These are phyloP conservation scores for Debaryomycetaceae sp. DNA, from an alignment of 1,139 yeast genomes.

Conservation along the genomic window DNA sequence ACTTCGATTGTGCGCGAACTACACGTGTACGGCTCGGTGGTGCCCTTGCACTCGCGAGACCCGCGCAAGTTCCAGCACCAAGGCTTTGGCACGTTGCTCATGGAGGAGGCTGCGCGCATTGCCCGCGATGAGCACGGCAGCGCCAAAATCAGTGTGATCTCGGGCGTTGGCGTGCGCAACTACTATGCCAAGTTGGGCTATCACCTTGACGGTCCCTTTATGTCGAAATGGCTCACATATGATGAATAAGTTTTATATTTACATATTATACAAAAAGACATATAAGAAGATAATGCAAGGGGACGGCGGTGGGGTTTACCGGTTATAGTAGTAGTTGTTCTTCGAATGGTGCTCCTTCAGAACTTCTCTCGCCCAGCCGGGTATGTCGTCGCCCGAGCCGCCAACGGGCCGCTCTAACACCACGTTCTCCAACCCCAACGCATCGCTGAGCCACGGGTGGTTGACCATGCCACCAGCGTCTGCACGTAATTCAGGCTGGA, in stretches of 20 bases:
- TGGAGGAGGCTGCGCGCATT: conserved; percentile 98
- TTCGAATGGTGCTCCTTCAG: conserved; percentile 10
- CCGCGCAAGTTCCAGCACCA: conserved; percentile 98
- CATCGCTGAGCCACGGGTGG: conserved; percentile 74
- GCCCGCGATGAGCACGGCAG: conserved; percentile 96
- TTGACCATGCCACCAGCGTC: conserved; percentile 80
- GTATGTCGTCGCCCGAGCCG: conserved; percentile 65
- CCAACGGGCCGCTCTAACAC: conserved; percentile 56
- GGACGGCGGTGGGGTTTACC: background rate
- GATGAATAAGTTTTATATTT: conserved; percentile 9
- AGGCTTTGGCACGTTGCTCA: conserved; percentile 93
- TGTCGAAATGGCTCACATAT: conserved; percentile 59
- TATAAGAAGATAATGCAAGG: background rate
- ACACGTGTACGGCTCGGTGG: conserved; percentile 97
- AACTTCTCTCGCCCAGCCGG: conserved; percentile 62
- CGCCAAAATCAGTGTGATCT: conserved; percentile 83
- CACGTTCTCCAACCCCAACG: conserved; percentile 54
- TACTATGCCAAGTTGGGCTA: conserved; percentile 92
- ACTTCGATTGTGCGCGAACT: conserved; percentile 93
- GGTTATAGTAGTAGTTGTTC: conserved; percentile 8
- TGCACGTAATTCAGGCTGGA: conserved; percentile 67
- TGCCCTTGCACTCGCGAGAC: conserved; percentile 94
- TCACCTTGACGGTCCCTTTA: conserved; percentile 89
- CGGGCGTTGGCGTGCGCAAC: conserved; percentile 97
- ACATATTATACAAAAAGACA: conserved; percentile 2